phyloP scores from a whole-genome alignment of 306 rosid genomes.

The Prinsepia uniflora region DNA sequence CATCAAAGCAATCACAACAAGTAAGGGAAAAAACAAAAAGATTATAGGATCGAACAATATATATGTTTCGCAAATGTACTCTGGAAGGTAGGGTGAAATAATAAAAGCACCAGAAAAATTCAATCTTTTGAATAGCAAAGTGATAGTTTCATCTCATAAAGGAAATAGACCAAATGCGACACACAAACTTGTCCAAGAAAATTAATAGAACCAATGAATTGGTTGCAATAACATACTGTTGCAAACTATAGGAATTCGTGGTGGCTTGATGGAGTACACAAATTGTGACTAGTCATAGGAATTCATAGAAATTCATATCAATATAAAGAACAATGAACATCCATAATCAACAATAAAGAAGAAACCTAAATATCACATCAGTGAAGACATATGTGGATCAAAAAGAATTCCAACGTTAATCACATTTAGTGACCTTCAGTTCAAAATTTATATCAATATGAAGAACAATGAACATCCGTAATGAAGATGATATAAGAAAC shows the following conservation, averaged over 20 bases:
- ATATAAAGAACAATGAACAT: too few species aligned
- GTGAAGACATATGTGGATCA: too few species aligned
- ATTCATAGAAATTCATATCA: too few species aligned
- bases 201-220: constrained; percentile 6
- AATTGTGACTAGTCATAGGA: not conserved
- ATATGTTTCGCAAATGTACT: not conserved
- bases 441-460: too few species aligned
- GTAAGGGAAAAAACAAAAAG: too few species aligned
- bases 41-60: not conserved
- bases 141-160: not conserved
- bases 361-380: too few species aligned
- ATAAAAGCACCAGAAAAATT: not conserved
- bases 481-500: too few species aligned
- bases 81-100: not conserved
- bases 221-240: constrained; percentile 5
- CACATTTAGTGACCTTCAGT: too few species aligned
- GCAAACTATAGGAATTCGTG: not conserved
- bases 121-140: not conserved
- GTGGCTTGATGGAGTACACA: not conserved
- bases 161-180: not conserved
- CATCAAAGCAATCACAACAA: too few species aligned
- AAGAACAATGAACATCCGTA: too few species aligned
- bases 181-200: constrained; percentile 9
- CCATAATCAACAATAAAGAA: too few species aligned
- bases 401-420: too few species aligned